Evolutionary conservation across 345 rosid species (phyloP).

Genomic region (Fremontodendron californicum): DNA sequence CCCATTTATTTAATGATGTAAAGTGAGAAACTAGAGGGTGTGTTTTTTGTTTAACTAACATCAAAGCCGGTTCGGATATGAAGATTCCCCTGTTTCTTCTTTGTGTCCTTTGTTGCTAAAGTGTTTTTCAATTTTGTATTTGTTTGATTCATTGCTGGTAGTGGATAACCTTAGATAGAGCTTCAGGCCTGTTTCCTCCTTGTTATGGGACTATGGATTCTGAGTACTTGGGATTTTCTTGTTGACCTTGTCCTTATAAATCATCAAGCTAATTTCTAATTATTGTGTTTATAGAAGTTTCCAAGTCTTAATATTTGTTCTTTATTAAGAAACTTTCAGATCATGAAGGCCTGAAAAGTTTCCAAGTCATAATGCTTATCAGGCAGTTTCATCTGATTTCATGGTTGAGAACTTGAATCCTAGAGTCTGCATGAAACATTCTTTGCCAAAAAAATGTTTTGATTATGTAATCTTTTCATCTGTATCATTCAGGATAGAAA

Average conservation of each 20-base stretch:
- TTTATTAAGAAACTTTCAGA: background rate
- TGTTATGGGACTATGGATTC: background rate
- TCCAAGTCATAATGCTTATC: background rate
- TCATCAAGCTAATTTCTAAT: background rate
- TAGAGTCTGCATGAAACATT: background rate
- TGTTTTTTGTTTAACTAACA: background rate
- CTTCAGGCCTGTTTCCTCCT: background rate
- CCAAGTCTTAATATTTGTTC: background rate
- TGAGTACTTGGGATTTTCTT: background rate
- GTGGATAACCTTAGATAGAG: background rate
- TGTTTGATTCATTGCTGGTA: conserved; percentile 8
- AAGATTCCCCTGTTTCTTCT: conserved; percentile 18
- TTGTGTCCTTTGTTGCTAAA: background rate
- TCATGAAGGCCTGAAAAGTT: background rate
- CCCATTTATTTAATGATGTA: conserved; percentile 13
- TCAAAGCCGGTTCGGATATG: conserved; percentile 9
- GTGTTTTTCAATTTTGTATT: background rate
- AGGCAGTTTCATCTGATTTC: background rate
- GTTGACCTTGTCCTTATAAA: background rate
- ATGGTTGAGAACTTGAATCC: background rate
- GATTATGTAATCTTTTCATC: background rate
- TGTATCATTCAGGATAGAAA: background rate
- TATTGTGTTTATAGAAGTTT: background rate
- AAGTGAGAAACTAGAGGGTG: conserved; percentile 2
- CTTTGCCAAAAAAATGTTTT: background rate